phyloP scores from a whole-genome alignment of 2,329 filamentous ascomycete genomes.

The Pestalotiopsis sp. region DNA sequence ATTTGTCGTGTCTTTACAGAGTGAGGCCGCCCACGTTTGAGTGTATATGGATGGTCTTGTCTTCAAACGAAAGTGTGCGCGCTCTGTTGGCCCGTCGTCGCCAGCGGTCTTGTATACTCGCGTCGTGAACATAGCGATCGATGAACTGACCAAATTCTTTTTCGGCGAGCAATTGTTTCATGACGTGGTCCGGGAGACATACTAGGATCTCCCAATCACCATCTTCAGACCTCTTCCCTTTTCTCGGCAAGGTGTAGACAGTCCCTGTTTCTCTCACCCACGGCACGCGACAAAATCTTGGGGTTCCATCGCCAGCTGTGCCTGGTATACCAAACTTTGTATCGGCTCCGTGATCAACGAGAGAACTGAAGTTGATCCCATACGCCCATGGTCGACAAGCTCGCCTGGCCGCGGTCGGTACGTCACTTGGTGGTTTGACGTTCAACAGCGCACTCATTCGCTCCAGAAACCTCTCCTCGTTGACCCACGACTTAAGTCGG shows the following conservation, averaged over 20 bases:
- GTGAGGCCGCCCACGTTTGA: too few species aligned
- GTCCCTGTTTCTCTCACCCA: constrained; percentile 13
- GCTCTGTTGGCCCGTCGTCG: too few species aligned
- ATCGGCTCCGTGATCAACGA: constrained; percentile 14
- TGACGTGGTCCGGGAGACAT: not conserved
- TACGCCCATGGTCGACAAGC: not conserved
- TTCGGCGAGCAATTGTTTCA: not conserved
- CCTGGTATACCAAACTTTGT: constrained; percentile 20
- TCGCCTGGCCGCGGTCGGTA: not conserved
- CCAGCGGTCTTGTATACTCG: not conserved
- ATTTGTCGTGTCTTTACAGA: too few species aligned
- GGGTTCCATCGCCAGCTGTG: constrained; percentile 11
- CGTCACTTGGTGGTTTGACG: not conserved
- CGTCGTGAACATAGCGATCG: not conserved
- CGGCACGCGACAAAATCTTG: constrained; percentile 17
- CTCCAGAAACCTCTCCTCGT: not conserved
- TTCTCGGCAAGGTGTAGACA: constrained; percentile 15
- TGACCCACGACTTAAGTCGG: not conserved
- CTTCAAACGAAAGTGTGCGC: too few species aligned
- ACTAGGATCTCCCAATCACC: constrained; percentile 17
- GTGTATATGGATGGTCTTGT: too few species aligned
- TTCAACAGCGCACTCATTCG: not conserved
- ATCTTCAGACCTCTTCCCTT: not conserved
- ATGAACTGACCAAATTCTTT: not conserved
- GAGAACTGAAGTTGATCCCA: constrained; percentile 6